Base-by-base conservation (phyloP, 306 rosid species). In the Casuarina cunninghamiana region DNA sequence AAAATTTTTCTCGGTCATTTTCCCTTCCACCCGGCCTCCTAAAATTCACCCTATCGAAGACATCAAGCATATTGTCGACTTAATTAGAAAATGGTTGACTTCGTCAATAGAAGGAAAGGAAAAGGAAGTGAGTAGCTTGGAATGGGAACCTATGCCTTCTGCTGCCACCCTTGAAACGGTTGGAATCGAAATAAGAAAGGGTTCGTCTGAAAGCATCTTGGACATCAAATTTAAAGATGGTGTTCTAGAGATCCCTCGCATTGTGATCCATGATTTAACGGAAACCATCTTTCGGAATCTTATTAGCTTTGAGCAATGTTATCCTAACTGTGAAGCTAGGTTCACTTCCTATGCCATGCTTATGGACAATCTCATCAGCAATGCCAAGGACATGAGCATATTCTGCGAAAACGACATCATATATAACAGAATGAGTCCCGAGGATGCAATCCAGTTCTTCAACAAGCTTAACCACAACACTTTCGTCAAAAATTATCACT, bases 281-380 rank as follows among this genome's bases (percentile, higher is more conserved):
- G 75, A 50, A 17, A 42, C 80, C 0, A 4, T 75, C 16, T 70
- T 83, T 6, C 8, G 77, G 69, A 78, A 71, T 68, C 72, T 78
- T 2, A 71, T 78, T 0, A 45, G 62, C 17, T 70, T 2, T 12
- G 77, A 83, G 75, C 83, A 78, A 38, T 79, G 78, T 37, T 32
- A 48, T 12, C 78, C 60, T 3, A 9, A 35, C 9, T 60, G 70
- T 10, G 15, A 0, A 0, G 35, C 41, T 5, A 58, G 2, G 16
- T 55, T 82, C 44, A 78, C 79, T 32, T 82, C 82, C 1, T 82
- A 82, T 4, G 77, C 62, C 0, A 5, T 82, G 2, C 38, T 82
- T 10, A 39, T 78, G 42, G 85, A 73, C 54, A 73, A 68, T 42
- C 79, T 74, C 16, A 78, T 82, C 7, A 46, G 58, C 44, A 15